Percentiles rank a stretch among this genome's conserved stretches.
Conservation (phyloP, 345 rosid genomes). For the Syzygium oleosum region DNA sequence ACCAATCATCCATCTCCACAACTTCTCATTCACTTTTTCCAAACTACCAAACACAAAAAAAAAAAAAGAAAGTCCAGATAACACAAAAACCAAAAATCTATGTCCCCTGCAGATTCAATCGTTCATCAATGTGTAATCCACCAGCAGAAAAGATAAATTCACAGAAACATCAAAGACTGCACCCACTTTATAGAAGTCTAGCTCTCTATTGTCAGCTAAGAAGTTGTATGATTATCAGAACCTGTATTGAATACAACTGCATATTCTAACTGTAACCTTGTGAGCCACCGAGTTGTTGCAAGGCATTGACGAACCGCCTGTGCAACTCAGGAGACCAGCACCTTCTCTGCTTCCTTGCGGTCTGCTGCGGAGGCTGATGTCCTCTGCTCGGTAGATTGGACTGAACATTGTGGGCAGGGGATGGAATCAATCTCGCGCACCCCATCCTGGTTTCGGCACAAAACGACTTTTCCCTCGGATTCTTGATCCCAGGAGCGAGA, state of each 20-base stretch:
- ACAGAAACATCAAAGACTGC: not conserved
- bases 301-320: constrained; percentile 69
- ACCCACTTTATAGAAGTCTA: not conserved
- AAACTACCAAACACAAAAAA: not conserved
- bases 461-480: constrained; percentile 45
- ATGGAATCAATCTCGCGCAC: constrained; percentile 18
- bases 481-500: constrained; percentile 40
- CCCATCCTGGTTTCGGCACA: constrained; percentile 32
- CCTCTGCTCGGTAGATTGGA: constrained; percentile 23
- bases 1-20: not conserved
- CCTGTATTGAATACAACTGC: not conserved
- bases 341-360: constrained; percentile 77
- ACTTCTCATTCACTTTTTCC: not conserved
- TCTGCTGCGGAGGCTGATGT: constrained; percentile 23
- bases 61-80: not conserved
- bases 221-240: not conserved
- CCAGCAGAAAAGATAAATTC: not conserved
- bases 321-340: constrained; percentile 97
- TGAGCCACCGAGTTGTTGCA: constrained; percentile 88
- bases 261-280: constrained; percentile 38
- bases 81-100: not conserved
- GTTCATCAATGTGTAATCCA: not conserved
- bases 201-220: not conserved
- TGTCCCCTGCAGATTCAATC: not conserved
- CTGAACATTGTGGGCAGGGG: constrained; percentile 25